Base-by-base conservation (phyloP, 768 basidiomycete species). In the Leccinum subtestaceum region DNA sequence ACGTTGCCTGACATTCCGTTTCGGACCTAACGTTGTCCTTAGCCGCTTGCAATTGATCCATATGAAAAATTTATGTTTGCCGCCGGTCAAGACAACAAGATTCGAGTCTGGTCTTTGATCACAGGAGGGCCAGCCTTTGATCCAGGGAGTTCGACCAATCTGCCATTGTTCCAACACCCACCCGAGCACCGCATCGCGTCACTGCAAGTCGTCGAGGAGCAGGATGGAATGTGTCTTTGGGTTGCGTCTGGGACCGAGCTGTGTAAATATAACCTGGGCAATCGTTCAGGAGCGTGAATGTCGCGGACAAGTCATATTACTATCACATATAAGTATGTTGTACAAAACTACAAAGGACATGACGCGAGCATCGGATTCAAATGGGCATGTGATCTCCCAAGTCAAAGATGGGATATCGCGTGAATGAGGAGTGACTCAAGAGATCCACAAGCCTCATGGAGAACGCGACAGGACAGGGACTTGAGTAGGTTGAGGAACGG, bases 61-160 rank as follows among this genome's bases (percentile, higher is more conserved):
- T 60, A 70, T 8, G 77, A 86, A 51, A 75, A 82, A 29, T 80
- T 86, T 52, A 66, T 93, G 17, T 89, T 89, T 59, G 85, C 86
- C 9, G 86, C 86, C 0, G 89, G 89, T 10, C 80, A 84, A 60
- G 89, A 93, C 70, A 62, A 73, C 46, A 78, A 77, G 32, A 79
- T 91, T 58, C 83, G 87, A 23, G 81, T 80, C 3, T 92, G 90
- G 90, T 88, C 87, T 11, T 69, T 91, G 9, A 77, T 71, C 15
- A 81, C 79, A 8, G 89, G 88, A 5, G 72, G 72, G 23, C 60
- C 58, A 12, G 60, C 67, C 21, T 65, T 74, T 40, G 36, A 69
- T 57, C 49, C 67, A 21, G 45, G 43, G 56, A 49, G 31, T 21
- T 31, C 52, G 3, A 27, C 23, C 27, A 21, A 56, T 50, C 59